Conservation (phyloP, 2,329 filamentous ascomycete genomes). For the Aspergillus uvarum region DNA sequence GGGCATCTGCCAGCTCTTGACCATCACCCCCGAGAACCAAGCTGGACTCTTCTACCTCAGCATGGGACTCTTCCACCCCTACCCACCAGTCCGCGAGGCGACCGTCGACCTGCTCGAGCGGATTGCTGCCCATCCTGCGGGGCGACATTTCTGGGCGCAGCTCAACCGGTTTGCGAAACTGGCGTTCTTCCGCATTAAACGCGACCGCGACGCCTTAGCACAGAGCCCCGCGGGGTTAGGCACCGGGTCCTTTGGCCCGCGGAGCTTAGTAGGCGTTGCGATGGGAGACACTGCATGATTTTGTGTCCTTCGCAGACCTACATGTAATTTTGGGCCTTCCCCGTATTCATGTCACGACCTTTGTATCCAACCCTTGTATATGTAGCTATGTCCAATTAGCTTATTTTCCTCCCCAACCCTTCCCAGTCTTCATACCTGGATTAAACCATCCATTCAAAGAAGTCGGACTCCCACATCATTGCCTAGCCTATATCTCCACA, state of each 20-base stretch:
- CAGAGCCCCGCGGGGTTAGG: conserved; percentile 24
- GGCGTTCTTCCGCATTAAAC: conserved; percentile 75
- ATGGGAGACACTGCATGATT: conserved; percentile 25
- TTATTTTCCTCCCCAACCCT: background rate
- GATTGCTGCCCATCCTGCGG: conserved; percentile 82
- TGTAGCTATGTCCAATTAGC: background rate
- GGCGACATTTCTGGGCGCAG: conserved; percentile 86
- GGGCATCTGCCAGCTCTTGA: conserved; percentile 80
- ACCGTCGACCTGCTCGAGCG: conserved; percentile 79
- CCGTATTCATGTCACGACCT: background rate
- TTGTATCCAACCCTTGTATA: background rate
- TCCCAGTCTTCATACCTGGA: background rate
- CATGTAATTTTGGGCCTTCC: background rate
- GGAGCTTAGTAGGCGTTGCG: conserved; percentile 39
- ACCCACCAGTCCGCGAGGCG: conserved; percentile 72
- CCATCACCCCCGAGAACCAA: conserved; percentile 79
- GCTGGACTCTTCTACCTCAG: conserved; percentile 88
- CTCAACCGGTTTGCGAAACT: conserved; percentile 86
- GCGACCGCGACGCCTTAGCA: conserved; percentile 51
- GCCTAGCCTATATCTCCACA: no score
- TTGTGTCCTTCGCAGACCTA: background rate
- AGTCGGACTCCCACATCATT: no score
- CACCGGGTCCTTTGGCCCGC: conserved; percentile 30
- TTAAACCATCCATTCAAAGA: background rate
- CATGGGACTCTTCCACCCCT: conserved; percentile 87